A percentile compares a stretch with the other conserved stretches of the same genome.
phyloP scores from a whole-genome alignment of 352 stramenopile species.

The Poterioochromonas sp. region DNA sequence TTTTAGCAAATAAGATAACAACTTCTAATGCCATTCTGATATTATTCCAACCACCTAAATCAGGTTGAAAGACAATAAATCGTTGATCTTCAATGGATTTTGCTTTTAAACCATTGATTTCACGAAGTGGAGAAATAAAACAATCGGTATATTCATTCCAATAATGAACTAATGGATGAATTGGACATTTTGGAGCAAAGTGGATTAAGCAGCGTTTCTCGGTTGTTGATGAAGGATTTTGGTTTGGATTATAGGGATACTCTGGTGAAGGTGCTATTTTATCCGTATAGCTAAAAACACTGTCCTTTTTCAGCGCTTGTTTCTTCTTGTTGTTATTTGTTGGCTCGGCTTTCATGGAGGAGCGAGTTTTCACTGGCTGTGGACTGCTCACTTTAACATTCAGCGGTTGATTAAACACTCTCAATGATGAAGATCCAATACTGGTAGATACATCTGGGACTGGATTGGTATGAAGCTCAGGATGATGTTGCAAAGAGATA shows the following conservation, averaged over 20 bases:
- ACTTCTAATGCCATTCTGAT: constrained; percentile 60
- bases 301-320: no score
- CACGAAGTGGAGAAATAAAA: neutral
- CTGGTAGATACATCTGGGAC: neutral
- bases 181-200: constrained; percentile 3
- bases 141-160: constrained; percentile 24
- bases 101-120: neutral
- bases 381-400: neutral
- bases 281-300: no score
- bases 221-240: no score
- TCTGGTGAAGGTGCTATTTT: no score
- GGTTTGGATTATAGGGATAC: no score
- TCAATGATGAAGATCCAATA: neutral
- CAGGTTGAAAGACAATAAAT: constrained; percentile 47
- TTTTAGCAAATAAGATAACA: constrained; percentile 53
- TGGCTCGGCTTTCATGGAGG: no score
- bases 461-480: neutral
- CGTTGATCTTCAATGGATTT: neutral
- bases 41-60: constrained; percentile 48
- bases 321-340: no score
- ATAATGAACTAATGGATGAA: constrained; percentile 5
- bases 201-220: neutral
- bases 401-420: neutral
- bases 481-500: neutral
- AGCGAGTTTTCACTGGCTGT: neutral